Evolutionary conservation across 164 flowering plant species (phyloP).

Genomic region (Aristolochia fimbriata): DNA sequence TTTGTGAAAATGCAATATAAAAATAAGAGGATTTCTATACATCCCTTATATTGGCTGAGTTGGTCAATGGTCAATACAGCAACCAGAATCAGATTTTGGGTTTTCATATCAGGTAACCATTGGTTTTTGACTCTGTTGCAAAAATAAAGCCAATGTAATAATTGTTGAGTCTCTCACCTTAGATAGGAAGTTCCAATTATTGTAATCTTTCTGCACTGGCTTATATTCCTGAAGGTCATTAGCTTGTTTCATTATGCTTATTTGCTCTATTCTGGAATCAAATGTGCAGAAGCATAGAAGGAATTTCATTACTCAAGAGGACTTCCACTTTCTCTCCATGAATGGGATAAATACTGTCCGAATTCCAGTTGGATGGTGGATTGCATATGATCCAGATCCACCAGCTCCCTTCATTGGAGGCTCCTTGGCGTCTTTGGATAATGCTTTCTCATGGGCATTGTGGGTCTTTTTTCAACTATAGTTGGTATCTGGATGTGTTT

Average conservation of each 20-base stretch:
- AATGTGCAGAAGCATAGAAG: constrained; percentile 56
- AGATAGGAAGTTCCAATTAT: neutral
- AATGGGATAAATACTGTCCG: constrained; percentile 83
- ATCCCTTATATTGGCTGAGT: no score
- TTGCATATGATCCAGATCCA: constrained; percentile 74
- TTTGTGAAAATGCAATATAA: no score
- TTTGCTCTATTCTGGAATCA: neutral
- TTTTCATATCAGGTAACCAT: no score
- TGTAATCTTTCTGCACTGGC: neutral
- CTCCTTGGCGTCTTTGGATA: constrained; percentile 60
- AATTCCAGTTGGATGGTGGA: constrained; percentile 98
- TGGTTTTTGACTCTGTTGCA: no score
- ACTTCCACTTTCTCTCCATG: constrained; percentile 48
- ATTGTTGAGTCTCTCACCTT: neutral
- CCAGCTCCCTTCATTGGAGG: constrained; percentile 79
- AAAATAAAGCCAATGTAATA: neutral
- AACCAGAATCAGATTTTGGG: no score
- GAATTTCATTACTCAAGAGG: constrained; percentile 44
- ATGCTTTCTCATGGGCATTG: constrained; percentile 91
- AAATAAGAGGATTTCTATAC: no score
- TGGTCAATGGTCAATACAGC: no score
- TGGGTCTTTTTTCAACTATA: constrained; percentile 34
- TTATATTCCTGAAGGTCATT: neutral
- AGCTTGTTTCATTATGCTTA: neutral
- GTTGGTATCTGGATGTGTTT: neutral